phyloP scores from a whole-genome alignment of 164 flowering plant genomes.

The Warburgia ugandensis region DNA sequence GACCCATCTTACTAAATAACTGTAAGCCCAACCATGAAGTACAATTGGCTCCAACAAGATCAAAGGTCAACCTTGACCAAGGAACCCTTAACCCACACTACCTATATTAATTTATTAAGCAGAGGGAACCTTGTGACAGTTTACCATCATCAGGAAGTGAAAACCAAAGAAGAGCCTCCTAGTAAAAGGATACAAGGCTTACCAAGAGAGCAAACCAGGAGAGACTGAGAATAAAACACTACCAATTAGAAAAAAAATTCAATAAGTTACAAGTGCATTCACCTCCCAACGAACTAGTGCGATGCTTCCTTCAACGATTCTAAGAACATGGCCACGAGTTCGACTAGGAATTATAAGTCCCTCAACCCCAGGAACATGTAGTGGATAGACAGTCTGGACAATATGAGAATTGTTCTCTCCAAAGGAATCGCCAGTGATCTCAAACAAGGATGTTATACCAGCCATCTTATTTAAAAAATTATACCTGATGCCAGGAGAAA shows the following conservation, averaged over 20 bases:
- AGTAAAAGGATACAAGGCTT: too few relatives aligned
- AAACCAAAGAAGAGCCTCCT: too few relatives aligned
- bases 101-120: too few relatives aligned
- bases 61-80: too few relatives aligned
- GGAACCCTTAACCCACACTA: too few relatives aligned
- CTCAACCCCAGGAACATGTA: constrained; percentile 70
- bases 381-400: constrained; percentile 46
- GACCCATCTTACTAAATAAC: too few relatives aligned
- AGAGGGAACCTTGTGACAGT: too few relatives aligned
- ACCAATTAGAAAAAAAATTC: too few relatives aligned
- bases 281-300: constrained; percentile 98
- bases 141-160: too few relatives aligned
- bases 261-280: constrained; percentile 5
- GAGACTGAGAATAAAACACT: background rate
- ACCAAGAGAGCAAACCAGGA: background rate
- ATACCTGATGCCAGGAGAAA: constrained; percentile 46
- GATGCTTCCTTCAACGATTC: constrained; percentile 39
- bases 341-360: constrained; percentile 63
- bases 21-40: too few relatives aligned
- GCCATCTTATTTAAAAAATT: constrained; percentile 71
- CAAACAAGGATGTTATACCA: constrained; percentile 64
- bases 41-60: too few relatives aligned
- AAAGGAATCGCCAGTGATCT: constrained; percentile 34
- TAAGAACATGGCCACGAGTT: constrained; percentile 72
- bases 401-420: constrained; percentile 36